Conservation (phyloP, 1,284 basidiomycete genomes). For the Apiotrichum gracile region DNA sequence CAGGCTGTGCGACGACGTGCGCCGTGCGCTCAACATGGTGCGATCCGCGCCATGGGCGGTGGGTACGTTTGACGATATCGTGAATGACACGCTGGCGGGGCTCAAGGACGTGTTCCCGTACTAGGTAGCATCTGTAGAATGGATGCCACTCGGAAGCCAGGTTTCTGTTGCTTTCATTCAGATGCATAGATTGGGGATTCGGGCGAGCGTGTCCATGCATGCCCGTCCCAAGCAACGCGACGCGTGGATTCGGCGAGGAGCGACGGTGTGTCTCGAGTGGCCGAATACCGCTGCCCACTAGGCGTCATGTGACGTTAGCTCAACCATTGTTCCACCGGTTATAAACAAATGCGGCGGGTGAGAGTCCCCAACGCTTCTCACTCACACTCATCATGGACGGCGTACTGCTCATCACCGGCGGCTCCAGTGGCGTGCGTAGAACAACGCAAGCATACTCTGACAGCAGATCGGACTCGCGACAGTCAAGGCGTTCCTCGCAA, state of each 20-base stretch:
- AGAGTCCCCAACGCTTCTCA: too few relatives aligned
- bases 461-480: conserved; percentile 12
- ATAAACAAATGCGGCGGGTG: too few relatives aligned
- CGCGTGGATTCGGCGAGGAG: too few relatives aligned
- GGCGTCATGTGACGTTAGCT: too few relatives aligned
- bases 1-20: neutral
- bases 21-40: neutral
- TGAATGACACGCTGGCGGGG: neutral
- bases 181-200: too few relatives aligned
- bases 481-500: conserved; percentile 5
- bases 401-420: conserved; percentile 22
- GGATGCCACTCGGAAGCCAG: too few relatives aligned
- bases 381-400: conserved; percentile 10
- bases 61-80: neutral
- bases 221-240: too few relatives aligned
- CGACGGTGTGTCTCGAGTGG: too few relatives aligned
- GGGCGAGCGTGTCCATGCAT: too few relatives aligned
- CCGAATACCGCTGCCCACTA: too few relatives aligned
- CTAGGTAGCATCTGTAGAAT: neutral
- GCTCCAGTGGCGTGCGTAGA: conserved; percentile 19
- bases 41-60: neutral
- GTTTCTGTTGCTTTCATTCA: too few relatives aligned
- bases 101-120: neutral
- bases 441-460: neutral
- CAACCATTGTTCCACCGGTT: too few relatives aligned